Evolutionary conservation across 2,329 filamentous ascomycete species (phyloP), one percentile per base, ranked within the genome.

Genomic region (Albifimbria verrucaria): DNA sequence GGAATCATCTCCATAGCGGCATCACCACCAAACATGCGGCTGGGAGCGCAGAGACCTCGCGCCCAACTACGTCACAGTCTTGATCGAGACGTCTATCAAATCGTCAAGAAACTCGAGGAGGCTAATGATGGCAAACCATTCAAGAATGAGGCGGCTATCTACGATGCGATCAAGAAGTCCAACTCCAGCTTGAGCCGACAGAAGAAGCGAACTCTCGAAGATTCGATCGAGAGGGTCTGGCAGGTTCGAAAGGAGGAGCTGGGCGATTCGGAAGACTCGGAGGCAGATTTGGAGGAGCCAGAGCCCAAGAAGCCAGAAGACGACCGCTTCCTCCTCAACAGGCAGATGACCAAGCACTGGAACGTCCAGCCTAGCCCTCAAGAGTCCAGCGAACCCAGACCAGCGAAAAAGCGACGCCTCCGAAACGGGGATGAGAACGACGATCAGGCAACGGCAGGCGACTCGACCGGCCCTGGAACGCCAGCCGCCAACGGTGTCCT

Each of bases 121-220:
- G 82, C 87, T 49, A 81, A 82, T 49, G 73, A 79, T 47, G 78
- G 78, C 47, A 76, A 75, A 25, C 65, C 63, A 9, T 70, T 72
- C 60, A 68, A 66, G 25, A 85, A 82, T 1, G 75, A 87, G 3
- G 71, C 79, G 2, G 71, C 75, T 2, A 81, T 95, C 1, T 96
- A 94, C 67, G 87, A 92, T 39, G 83, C 82, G 54, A 91, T 97
- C 56, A 90, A 92, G 61, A 75, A 78, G 49, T 96, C 92, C 15
- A 97, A 97, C 68, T 96, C 92, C 0, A 92, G 88, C 60, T 72
- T 97, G 21, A 90, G 89, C 57, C 80, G 94, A 21, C 85, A 89
- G 59, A 91, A 90, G 39, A 96, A 94, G 69, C 87, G 86, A 55
- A 77, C 88, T 0, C 74, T 97, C 1, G 90, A 96, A 68, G 89